Evolutionary conservation across 768 basidiomycete genomes (phyloP), one percentile per base, ranked within the genome.

Genomic region (Amanita jacksonii): DNA sequence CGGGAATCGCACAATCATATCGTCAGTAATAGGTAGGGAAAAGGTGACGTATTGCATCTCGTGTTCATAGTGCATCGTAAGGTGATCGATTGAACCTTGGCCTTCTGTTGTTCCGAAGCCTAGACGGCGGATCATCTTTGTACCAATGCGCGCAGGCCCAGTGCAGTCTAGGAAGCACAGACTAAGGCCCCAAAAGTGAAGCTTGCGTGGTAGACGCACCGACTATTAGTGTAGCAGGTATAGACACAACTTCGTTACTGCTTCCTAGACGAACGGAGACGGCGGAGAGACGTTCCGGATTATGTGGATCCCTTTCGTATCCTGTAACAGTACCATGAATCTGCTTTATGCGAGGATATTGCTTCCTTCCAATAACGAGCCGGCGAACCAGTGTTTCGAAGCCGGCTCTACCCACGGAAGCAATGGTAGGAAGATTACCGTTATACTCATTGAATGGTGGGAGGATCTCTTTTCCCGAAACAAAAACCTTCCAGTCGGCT

Each of bases 311-410:
- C 8, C 45, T 27, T 4, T 37, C 31, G 8, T 61, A 34, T 16
- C 57, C 58, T n/a, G 55, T 60, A 5, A 60, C 62, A 1, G 56
- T 55, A 2, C 61, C 62, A 13, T 50, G 45, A 1, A 56, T 32
- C 27, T 54, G 49, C n/a, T 53, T 36, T 28, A 63, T 55, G 19
- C 58, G 53, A 8, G 53, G 45, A 37, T 52, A 56, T 1, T 33
- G 36, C 2, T 45, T 43, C 16, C 51, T 48, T 9, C 49, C 49
- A 12, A 55, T 12, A 13, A 62, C 50, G 2, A 62, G 52, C 9
- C 61, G 56, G 36, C 55, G 47, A 10, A 64, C 40, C 4, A 62
- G 49, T 3, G 60, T 62, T 47, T 64, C 63, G 23, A 58, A 50
- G 19, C 51, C 51, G 12, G 52, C 50, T 12, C 62, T 53, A 20